Percentiles rank a stretch among this genome's conserved stretches.
Evolutionary conservation across 2,329 filamentous ascomycete genomes (phyloP).

Genomic region (Malbranchea zuffiana): DNA sequence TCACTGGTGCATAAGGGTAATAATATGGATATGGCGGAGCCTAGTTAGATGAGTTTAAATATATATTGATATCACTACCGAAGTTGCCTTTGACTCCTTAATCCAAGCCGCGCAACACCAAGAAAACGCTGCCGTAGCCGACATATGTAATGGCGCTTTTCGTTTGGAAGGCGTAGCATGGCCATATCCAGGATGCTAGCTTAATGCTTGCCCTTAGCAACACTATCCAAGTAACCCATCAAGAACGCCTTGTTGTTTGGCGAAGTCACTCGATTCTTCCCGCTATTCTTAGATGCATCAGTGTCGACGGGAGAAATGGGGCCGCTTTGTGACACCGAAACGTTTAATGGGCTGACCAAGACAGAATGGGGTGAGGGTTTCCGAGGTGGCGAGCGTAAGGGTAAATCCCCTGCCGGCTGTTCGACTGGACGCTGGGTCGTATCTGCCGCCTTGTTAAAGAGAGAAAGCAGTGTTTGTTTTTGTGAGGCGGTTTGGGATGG

Average conservation of each 20-base stretch:
- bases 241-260: constrained; percentile 66
- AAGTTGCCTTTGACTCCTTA: no score
- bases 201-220: constrained; percentile 32
- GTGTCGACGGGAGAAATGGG: constrained; percentile 15
- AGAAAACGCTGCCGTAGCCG: no score
- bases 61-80: no score
- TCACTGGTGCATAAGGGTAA: no score
- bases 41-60: no score
- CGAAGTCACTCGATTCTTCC: constrained; percentile 36
- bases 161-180: neutral
- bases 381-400: neutral
- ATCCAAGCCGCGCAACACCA: no score
- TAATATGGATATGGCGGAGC: no score
- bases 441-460: constrained; percentile 49
- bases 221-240: constrained; percentile 59
- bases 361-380: constrained; percentile 13
- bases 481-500: constrained; percentile 37
- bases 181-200: neutral
- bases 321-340: constrained; percentile 10
- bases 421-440: constrained; percentile 4
- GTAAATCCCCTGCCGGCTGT: neutral
- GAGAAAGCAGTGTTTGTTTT: constrained; percentile 45
- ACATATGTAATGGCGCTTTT: neutral
- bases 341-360: constrained; percentile 17
- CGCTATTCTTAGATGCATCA: constrained; percentile 16